Base-by-base conservation (phyloP, 2,329 filamentous ascomycete genomes). In the Botrytis paeoniae region DNA sequence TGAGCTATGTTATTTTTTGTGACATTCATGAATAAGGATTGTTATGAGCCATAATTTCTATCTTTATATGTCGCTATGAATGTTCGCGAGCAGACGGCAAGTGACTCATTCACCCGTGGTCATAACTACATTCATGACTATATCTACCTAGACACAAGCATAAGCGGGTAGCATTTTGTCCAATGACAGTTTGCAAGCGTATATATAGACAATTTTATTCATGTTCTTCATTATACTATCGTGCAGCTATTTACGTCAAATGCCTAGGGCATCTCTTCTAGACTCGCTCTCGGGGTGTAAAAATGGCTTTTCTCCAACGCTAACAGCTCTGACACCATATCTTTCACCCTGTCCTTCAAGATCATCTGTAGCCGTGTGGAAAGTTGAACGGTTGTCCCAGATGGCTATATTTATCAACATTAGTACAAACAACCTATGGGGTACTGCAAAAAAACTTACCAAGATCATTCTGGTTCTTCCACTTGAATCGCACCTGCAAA, bases 341-440 rank as follows among this genome's bases (percentile, higher is more conserved):
- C 87, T 80, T 74, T 84, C 81, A 4, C 85, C 86, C 57, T 84
- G 81, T 7, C 82, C 82, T 12, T 84, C 82, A 72, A 87, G 87
- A 75, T 89, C 87, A 61, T 84, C 86, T 0, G 86, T 89, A 0
- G 86, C 86, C 12, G 84, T 84, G 76, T 89, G 87, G 81, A 85
- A 88, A 32, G 82, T 84, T 74, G 83, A 85, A 35, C 87, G 79
- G 74, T 89, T 89, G 75, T 89, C 87, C 87, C 87, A 89, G 74
- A 89, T 88, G 0, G 86, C 83, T 70, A 12, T 48, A 9, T 61
- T 69, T 41, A 18, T 37, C n/a, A 51, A 35, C 12, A 10, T 62
- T 48, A 51, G 45, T 35, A 43, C 29, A 20, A 6, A 22, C 43
- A 6, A 22, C 22, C 18, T 16, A 32, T 1, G 25, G 18, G 14